Base-by-base conservation (phyloP, 305 asterid species). In the Fraxinus floribunda region DNA sequence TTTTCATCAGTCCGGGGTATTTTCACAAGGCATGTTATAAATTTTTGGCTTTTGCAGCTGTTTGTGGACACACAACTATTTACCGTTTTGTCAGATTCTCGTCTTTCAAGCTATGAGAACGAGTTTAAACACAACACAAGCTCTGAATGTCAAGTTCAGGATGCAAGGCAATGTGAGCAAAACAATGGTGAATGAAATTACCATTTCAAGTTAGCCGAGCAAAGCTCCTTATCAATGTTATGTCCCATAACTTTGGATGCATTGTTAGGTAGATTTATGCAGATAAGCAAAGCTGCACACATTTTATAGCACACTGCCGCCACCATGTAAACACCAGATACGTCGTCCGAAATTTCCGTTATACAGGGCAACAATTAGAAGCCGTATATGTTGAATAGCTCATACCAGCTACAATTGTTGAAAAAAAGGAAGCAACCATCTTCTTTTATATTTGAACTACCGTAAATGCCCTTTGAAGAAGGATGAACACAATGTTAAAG, bases 21-120 rank as follows among this genome's bases (percentile, higher is more conserved):
- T 20, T 22, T 11, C 71, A 35, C 38, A 29, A 35, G 24, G 36
- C 75, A 30, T 76, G 83, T 76, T 68, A 22, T 60, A 4, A 22
- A 55, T 55, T 78, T 81, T 85, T 78, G 39, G 76, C 22, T 74
- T 77, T 62, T 90, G 91, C 98, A 95, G 99, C 83, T 90, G 30
- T 90, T 95, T 82, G 95, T 94, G 71, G 99, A 95, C 77, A 94
- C 99, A 71, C 99, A 95, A 78, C 81, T 92, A 79, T 95, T 95
- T 85, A 83, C 90, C 0, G 91, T 93, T 72, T 83, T 95, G 82
- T 90, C 97, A 4, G 99, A 95, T 84, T 88, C 87, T 79, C 94
- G 91, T 64, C 94, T 94, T 44, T 84, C 95, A 52, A 88, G 86
- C 89, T 88, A 68, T 15, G 97, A 95, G 90, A 86, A 90, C 0